Evolutionary conservation across 148 eudicot genomes (phyloP).

Genomic region (Cornus kousa): DNA sequence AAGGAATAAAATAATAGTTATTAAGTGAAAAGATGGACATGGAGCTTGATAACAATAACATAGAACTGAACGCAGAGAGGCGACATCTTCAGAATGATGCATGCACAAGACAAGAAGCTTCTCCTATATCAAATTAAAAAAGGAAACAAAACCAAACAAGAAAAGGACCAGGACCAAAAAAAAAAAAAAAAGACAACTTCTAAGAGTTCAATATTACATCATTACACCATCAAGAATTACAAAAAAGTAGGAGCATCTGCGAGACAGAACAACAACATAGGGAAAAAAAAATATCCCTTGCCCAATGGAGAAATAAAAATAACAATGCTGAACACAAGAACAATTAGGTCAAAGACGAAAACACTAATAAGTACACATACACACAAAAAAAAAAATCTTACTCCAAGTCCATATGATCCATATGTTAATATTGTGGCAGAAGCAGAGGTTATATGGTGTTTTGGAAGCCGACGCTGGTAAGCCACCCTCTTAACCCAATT

Average conservation of each 20-base stretch:
- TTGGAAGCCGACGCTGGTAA: slow-evolving; percentile 28
- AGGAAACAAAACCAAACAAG: background rate
- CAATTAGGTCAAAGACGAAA: too few species aligned
- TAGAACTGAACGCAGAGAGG: too few species aligned
- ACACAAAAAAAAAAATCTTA: slow-evolving; percentile 24
- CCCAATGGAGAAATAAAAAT: background rate
- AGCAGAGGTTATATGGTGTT: slow-evolving; percentile 21
- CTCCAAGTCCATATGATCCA: slow-evolving; percentile 75
- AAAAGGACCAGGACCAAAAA: background rate
- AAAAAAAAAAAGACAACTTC: too few species aligned
- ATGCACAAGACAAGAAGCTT: background rate
- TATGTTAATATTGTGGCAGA: slow-evolving; percentile 53
- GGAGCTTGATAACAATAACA: too few species aligned
- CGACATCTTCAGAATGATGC: too few species aligned
- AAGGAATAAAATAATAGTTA: background rate
- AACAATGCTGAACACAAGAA: too few species aligned
- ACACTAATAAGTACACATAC: too few species aligned
- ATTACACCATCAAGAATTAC: background rate
- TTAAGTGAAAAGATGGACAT: too few species aligned
- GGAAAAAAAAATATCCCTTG: too few species aligned
- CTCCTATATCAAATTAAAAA: background rate
- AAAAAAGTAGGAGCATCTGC: background rate
- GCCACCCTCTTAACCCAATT: slow-evolving; percentile 55
- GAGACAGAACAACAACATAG: too few species aligned
- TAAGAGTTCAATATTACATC: background rate